Percentiles rank a stretch among this genome's conserved stretches.
Conservation (phyloP, 768 basidiomycete genomes). For the Tylopilus sp. region DNA sequence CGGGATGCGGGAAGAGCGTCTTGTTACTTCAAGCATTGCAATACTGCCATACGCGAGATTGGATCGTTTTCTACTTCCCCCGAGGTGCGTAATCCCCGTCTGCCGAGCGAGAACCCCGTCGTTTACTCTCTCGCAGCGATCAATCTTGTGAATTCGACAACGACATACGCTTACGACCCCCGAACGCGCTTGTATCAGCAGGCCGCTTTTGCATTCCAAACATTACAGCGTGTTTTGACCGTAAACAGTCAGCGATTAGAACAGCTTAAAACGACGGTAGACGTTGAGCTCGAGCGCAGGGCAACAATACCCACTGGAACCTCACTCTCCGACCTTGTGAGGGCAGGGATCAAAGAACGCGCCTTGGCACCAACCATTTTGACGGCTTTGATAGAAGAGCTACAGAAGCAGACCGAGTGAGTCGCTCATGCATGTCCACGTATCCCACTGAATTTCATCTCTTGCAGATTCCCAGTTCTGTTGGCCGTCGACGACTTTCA, state of each 20-base stretch:
- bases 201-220: conserved; percentile 57
- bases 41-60: conserved; percentile 58
- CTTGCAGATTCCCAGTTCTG: conserved; percentile 65
- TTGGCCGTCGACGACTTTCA: conserved; percentile 90
- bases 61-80: conserved; percentile 86
- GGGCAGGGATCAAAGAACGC: conserved; percentile 54
- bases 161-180: conserved; percentile 68
- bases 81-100: conserved; percentile 46
- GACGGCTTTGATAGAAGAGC: conserved; percentile 52
- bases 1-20: conserved; percentile 81
- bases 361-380: conserved; percentile 53
- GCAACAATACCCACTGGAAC: conserved; percentile 47
- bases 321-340: conserved; percentile 50
- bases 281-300: conserved; percentile 46
- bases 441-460: neutral
- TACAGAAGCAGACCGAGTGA: conserved; percentile 65
- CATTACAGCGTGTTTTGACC: conserved; percentile 56
- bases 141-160: conserved; percentile 70
- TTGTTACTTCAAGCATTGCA: conserved; percentile 74
- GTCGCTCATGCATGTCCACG: conserved; percentile 14
- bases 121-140: conserved; percentile 35
- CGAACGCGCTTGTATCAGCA: conserved; percentile 78
- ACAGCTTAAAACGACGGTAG: conserved; percentile 39
- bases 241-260: conserved; percentile 52
- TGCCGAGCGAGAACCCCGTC: neutral